Evolutionary conservation across 495 filamentous ascomycete species (phyloP), one percentile per base, ranked within the genome.

Genomic region (Aspergillus taichungensis): DNA sequence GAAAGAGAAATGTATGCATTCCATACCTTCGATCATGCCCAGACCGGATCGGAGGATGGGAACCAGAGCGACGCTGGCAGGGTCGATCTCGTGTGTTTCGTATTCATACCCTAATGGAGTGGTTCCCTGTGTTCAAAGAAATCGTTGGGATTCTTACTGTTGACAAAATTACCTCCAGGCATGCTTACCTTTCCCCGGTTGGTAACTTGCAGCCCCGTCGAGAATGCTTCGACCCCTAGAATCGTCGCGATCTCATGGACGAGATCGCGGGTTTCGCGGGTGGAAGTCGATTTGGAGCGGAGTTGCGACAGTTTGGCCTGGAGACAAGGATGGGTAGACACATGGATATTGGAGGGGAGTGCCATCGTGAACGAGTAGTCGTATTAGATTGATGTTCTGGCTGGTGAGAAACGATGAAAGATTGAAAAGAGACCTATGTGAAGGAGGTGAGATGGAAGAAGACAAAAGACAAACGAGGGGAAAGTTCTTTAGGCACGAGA

Each of bases 41-140:
- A 95, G 63, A 8, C 91, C 91, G 5, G 88, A 94, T 9, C 91
- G 78, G 24, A 97, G 78, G 62, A 97, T 92, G 9, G 91, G 91
- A 0, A 97, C 82, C n/a, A 97, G 69, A 10, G 82, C 86, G 45
- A 97, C 74, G 42, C 78, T 73, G 1, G 66, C 54, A 0, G 89
- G 87, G 4, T 65, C 52, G 41, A 84, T 71, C 13, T 64, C 75
- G 34, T 73, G 63, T 1, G 79, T 82, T 4, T 76, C 71, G 62
- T 85, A 95, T 30, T 77, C 60, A 50, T 79, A 82, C 37, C 79
- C 80, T 29, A 97, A 76, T 5, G 87, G 85, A 1, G 88, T 90
- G 52, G 70, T 57, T 54, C 78, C 87, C 83, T 90, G 7, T 12
- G 31, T 38, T 37, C 8, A 24, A 40, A 10, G 18, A 12, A 3